Conservation (phyloP, 2,329 filamentous ascomycete species). For the Chaetothyriales sp. region DNA sequence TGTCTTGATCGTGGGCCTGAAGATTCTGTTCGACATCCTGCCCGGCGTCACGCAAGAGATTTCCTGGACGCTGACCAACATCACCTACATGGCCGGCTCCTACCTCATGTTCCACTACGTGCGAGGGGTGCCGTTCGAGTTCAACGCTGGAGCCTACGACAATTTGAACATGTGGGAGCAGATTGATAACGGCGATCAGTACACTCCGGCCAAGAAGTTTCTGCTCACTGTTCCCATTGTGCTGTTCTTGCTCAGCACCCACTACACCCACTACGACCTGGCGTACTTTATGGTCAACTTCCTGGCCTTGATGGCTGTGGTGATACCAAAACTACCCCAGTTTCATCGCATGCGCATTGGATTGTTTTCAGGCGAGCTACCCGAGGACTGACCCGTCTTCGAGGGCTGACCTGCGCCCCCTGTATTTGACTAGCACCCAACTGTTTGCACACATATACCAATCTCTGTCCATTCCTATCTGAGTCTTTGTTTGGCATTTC, state of each 20-base stretch:
- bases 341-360: conserved; percentile 67
- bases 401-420: neutral
- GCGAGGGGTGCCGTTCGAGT: conserved; percentile 93
- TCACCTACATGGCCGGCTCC: conserved; percentile 96
- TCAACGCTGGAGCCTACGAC: conserved; percentile 96
- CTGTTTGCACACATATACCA: neutral
- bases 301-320: conserved; percentile 75
- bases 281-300: conserved; percentile 97
- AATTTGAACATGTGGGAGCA: conserved; percentile 99
- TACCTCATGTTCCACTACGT: conserved; percentile 99
- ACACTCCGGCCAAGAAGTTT: conserved; percentile 98
- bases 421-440: neutral
- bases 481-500: neutral
- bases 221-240: conserved; percentile 86
- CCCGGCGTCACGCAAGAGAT: conserved; percentile 94
- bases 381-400: conserved; percentile 38
- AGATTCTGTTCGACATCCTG: conserved; percentile 94
- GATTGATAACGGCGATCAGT: conserved; percentile 97
- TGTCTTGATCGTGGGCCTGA: conserved; percentile 77
- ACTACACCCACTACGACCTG: conserved; percentile 96
- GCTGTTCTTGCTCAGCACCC: conserved; percentile 89
- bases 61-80: conserved; percentile 97
- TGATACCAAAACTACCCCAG: conserved; percentile 89
- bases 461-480: neutral
- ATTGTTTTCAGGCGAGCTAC: conserved; percentile 51